Conservation (phyloP, 2,329 filamentous ascomycete species). For the Sclerotinia trifoliorum region DNA sequence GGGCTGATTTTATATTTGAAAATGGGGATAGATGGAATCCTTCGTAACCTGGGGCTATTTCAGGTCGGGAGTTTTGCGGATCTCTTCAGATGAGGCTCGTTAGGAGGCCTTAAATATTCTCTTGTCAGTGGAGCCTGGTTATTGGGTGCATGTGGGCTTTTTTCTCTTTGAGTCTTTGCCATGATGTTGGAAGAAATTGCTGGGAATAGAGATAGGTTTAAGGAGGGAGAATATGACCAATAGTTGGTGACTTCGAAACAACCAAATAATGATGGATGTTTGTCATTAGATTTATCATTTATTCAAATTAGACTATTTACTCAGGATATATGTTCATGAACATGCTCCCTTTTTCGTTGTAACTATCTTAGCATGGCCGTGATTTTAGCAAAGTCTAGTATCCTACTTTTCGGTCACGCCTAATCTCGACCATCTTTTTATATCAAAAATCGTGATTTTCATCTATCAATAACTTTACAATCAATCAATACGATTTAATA, state of each 20-base stretch:
- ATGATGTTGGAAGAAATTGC: background rate
- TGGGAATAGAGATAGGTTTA: background rate
- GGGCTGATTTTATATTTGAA: background rate
- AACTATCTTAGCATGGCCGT: background rate
- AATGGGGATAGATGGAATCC: background rate
- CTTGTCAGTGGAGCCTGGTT: background rate
- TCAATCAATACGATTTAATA: too few species aligned
- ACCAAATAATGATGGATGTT: too few species aligned
- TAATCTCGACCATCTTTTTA: too few species aligned
- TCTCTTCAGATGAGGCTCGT: background rate
- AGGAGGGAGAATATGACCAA: too few species aligned
- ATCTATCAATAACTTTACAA: too few species aligned
- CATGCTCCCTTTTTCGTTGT: background rate
- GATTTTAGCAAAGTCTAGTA: too few species aligned
- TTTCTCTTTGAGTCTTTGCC: background rate
- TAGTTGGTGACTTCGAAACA: background rate
- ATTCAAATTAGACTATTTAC: background rate
- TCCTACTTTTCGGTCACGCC: too few species aligned
- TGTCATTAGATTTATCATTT: background rate
- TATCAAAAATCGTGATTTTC: too few species aligned
- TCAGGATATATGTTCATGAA: background rate
- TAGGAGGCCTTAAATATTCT: background rate
- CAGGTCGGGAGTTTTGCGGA: background rate
- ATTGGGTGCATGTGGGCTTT: background rate
- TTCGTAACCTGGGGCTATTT: background rate